Conservation (phyloP, 2,329 filamentous ascomycete genomes). For the Aureobasidium zeae region DNA sequence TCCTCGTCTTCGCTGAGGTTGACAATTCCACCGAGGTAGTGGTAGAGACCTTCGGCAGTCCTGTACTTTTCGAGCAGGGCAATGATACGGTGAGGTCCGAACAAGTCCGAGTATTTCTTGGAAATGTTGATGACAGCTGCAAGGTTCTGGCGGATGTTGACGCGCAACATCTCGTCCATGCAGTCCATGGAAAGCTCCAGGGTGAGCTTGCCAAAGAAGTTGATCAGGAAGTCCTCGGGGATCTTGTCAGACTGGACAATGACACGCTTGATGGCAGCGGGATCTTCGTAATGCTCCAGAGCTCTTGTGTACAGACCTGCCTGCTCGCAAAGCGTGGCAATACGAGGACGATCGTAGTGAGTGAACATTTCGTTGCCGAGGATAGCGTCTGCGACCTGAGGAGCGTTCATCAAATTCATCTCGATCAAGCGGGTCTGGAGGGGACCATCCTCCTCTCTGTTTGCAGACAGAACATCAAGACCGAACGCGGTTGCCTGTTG, state of each 20-base stretch:
- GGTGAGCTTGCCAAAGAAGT: constrained; percentile 87
- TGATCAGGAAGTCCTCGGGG: constrained; percentile 81
- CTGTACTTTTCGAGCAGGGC: constrained; percentile 96
- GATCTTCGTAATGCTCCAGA: constrained; percentile 89
- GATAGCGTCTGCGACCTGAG: constrained; percentile 95
- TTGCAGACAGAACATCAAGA: constrained; percentile 88
- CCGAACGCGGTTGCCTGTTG: constrained; percentile 98
- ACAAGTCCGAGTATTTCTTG: constrained; percentile 93
- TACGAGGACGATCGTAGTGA: constrained; percentile 83
- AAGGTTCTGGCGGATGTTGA: constrained; percentile 94
- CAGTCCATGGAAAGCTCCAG: constrained; percentile 92
- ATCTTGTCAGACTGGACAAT: constrained; percentile 79
- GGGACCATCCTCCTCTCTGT: constrained; percentile 85
- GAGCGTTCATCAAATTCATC: constrained; percentile 95
- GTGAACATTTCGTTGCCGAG: constrained; percentile 98
- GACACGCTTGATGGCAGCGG: constrained; percentile 80
- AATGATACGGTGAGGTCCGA: constrained; percentile 79
- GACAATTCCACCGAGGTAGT: constrained; percentile 95
- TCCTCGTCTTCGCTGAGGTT: constrained; percentile 92
- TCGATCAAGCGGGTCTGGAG: constrained; percentile 91
- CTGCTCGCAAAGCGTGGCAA: constrained; percentile 86
- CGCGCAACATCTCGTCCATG: constrained; percentile 90
- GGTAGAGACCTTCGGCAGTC: constrained; percentile 92
- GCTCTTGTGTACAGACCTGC: constrained; percentile 65
- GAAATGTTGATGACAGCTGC: constrained; percentile 91